These are phyloP conservation scores for Cordia subcordata DNA, from an alignment of 257 asterid genomes.

Conservation along the genomic window DNA sequence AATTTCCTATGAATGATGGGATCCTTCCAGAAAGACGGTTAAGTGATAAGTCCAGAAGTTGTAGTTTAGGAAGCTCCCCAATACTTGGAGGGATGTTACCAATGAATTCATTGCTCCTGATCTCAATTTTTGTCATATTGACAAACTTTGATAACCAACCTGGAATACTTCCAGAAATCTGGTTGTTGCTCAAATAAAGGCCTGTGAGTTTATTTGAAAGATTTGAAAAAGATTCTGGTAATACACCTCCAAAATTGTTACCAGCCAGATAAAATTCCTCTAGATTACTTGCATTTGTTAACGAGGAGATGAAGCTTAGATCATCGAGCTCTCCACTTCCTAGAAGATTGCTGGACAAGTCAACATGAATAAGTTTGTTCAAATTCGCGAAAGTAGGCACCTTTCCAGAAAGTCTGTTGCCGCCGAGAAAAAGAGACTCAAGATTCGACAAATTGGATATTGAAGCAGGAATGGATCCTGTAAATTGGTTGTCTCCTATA, in stretches of 20 bases:
- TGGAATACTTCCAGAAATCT: not conserved
- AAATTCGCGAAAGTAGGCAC: not conserved
- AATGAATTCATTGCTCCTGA: no score
- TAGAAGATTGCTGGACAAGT: not conserved
- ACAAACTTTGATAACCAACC: constrained; percentile 7
- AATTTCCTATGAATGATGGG: constrained; percentile 22
- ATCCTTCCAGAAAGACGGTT: constrained; percentile 15
- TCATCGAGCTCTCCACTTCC: not conserved
- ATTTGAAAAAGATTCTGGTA: constrained; percentile 12
- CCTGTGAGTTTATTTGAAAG: not conserved
- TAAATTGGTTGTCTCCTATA: not conserved
- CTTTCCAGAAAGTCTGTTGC: not conserved
- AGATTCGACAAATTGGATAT: constrained; percentile 10
- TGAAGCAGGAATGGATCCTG: constrained; percentile 13
- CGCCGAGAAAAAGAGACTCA: not conserved
- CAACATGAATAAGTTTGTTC: not conserved
- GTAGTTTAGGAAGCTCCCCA: constrained; percentile 20
- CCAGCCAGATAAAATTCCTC: not conserved
- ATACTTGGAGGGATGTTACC: constrained; percentile 1
- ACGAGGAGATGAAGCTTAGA: not conserved
- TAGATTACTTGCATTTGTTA: not conserved
- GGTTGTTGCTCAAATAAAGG: constrained; percentile 12
- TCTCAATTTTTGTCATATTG: not conserved
- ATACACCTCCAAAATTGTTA: not conserved
- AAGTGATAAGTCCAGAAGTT: not conserved